Evolutionary conservation across 2,329 filamentous ascomycete genomes (phyloP).

Genomic region (Thelonectria olida): DNA sequence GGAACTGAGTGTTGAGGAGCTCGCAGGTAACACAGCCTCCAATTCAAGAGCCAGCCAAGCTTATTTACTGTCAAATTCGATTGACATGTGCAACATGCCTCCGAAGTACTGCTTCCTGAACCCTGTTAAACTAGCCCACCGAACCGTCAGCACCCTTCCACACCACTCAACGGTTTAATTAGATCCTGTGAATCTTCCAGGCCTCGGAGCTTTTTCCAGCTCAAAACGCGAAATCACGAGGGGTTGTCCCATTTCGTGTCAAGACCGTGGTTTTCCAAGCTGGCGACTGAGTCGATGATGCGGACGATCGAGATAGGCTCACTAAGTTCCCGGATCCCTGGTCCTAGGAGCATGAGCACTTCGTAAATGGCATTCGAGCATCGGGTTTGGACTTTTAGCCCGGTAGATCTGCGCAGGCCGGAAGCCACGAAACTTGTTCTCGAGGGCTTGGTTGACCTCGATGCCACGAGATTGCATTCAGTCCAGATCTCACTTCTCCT

Average conservation of each 20-base stretch:
- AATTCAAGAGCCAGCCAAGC: background rate
- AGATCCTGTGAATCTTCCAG: no score
- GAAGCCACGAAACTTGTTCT: background rate
- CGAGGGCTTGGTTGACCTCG: background rate
- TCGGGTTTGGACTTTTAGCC: background rate
- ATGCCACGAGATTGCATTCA: background rate
- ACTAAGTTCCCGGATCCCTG: background rate
- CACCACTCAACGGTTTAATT: no score
- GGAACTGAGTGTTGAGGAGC: background rate
- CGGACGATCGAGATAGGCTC: background rate
- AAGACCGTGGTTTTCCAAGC: background rate
- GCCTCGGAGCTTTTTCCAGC: background rate
- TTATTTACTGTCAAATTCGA: background rate
- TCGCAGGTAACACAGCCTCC: background rate
- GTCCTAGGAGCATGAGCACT: background rate
- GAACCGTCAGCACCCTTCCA: no score
- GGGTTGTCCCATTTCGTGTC: no score
- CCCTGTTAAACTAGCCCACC: no score
- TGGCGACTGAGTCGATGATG: constrained; percentile 13
- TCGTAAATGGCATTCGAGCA: background rate
- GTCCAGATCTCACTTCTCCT: constrained; percentile 4
- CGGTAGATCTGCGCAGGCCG: background rate
- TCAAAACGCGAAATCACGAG: background rate
- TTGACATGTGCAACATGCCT: background rate
- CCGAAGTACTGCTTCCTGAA: no score